Percentiles rank a stretch among this genome's conserved stretches.
Evolutionary conservation across 257 asterid genomes (phyloP).

Genomic region (Cruciata laevipes): DNA sequence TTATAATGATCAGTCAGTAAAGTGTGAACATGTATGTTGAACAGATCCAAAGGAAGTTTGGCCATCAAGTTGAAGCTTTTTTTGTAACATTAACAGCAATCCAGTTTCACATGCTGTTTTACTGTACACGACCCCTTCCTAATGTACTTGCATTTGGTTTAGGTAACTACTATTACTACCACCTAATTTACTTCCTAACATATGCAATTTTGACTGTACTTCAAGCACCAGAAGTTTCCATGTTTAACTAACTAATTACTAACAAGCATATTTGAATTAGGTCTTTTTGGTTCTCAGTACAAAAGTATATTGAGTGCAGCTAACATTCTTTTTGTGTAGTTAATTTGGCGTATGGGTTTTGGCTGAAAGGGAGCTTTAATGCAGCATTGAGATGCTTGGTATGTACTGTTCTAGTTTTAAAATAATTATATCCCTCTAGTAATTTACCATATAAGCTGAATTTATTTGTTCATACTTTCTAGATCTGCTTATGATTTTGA

Average conservation of each 20-base stretch:
- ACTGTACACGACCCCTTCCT: conserved; percentile 96
- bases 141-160: conserved; percentile 81
- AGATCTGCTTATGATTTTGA: not conserved
- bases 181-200: not conserved
- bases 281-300: not conserved
- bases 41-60: conserved; percentile 85
- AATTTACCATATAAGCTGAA: conserved; percentile 5
- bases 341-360: conserved; percentile 89
- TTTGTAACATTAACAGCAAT: conserved; percentile 65
- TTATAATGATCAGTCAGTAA: conserved; percentile 1
- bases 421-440: conserved; percentile 1
- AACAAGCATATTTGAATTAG: too few species aligned
- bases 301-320: not conserved
- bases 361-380: conserved; percentile 64
- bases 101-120: conserved; percentile 91
- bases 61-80: conserved; percentile 87
- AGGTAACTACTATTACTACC: conserved; percentile 41
- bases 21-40: conserved; percentile 7
- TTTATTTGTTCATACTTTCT: not conserved
- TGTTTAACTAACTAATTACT: not conserved
- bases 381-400: conserved; percentile 84
- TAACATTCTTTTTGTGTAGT: conserved; percentile 35
- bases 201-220: not conserved
- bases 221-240: not conserved
- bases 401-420: conserved; percentile 29